Evolutionary conservation across 1,284 basidiomycete genomes (phyloP).

Genomic region (Cronartium quercuum): DNA sequence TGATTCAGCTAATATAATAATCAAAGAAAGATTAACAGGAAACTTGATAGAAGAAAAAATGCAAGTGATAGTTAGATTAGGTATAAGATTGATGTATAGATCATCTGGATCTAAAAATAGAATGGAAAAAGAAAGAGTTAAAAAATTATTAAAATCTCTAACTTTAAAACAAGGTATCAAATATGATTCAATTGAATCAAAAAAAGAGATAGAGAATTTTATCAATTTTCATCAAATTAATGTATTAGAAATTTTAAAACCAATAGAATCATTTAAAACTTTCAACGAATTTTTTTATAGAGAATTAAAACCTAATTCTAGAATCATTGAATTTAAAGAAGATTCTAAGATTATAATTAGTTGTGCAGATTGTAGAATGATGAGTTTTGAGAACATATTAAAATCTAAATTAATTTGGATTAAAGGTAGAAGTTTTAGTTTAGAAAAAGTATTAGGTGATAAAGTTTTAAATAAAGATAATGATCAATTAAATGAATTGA

Average conservation of each 20-base stretch:
- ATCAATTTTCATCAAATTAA: slow-evolving; percentile 85
- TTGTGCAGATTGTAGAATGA: slow-evolving; percentile 86
- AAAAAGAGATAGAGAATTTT: slow-evolving; percentile 74
- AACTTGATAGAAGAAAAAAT: slow-evolving; percentile 89
- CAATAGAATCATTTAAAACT: slow-evolving; percentile 74
- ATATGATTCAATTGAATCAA: slow-evolving; percentile 79
- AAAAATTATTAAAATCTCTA: slow-evolving; percentile 71
- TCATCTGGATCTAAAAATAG: slow-evolving; percentile 64
- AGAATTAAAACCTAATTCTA: slow-evolving; percentile 73
- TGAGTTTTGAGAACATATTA: slow-evolving; percentile 77
- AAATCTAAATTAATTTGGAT: slow-evolving; percentile 91
- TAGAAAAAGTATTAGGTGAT: slow-evolving; percentile 66
- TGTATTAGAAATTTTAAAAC: slow-evolving; percentile 72
- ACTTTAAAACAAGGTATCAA: slow-evolving; percentile 92
- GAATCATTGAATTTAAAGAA: slow-evolving; percentile 67
- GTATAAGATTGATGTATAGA: slow-evolving; percentile 86
- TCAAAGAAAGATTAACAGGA: slow-evolving; percentile 82
- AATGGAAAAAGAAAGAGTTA: slow-evolving; percentile 73
- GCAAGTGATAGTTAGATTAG: slow-evolving; percentile 87
- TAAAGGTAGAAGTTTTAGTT: slow-evolving; percentile 87
- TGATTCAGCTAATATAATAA: slow-evolving; percentile 52
- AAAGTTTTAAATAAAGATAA: slow-evolving; percentile 49
- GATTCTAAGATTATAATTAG: slow-evolving; percentile 73
- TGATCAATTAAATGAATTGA: slow-evolving; percentile 61
- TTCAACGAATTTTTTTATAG: slow-evolving; percentile 71